Percentiles rank a stretch among this genome's conserved stretches.
These are phyloP conservation scores for Hysterium pulicare DNA, from an alignment of 2,329 filamentous ascomycete species.

Conservation along the genomic window DNA sequence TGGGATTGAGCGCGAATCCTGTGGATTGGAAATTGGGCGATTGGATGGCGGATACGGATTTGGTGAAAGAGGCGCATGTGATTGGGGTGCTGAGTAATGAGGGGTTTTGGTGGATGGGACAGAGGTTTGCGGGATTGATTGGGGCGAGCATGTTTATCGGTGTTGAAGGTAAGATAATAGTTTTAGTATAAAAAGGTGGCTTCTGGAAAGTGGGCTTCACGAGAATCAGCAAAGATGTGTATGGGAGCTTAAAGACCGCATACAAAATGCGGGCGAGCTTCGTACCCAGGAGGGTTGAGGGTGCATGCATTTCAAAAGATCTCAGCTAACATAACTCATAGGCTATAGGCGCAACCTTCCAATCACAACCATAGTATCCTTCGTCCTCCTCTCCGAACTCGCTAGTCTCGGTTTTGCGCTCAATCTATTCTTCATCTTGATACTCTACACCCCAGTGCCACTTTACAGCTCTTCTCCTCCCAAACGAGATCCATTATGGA, in stretches of 20 bases:
- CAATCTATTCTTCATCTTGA: slow-evolving; percentile 60
- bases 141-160: slow-evolving; percentile 58
- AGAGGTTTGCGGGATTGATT: slow-evolving; percentile 54
- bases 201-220: no score
- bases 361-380: slow-evolving; percentile 48
- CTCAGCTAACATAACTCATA: no score
- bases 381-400: slow-evolving; percentile 57
- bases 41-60: slow-evolving; percentile 54
- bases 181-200: no score
- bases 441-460: slow-evolving; percentile 55
- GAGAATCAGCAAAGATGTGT: no score
- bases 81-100: slow-evolving; percentile 54
- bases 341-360: slow-evolving; percentile 55
- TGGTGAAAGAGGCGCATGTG: slow-evolving; percentile 53
- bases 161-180: slow-evolving; percentile 54
- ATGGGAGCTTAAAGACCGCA: no score
- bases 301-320: no score
- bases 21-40: slow-evolving; percentile 41
- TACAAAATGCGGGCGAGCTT: no score
- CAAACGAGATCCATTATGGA: slow-evolving; percentile 30
- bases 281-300: no score
- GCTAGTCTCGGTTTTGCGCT: slow-evolving; percentile 60
- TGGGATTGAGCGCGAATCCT: slow-evolving; percentile 27
- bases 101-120: slow-evolving; percentile 61
- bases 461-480: slow-evolving; percentile 32